Evolutionary conservation across 805 yeast species (phyloP).

Genomic region (Brettanomyces nanus): DNA sequence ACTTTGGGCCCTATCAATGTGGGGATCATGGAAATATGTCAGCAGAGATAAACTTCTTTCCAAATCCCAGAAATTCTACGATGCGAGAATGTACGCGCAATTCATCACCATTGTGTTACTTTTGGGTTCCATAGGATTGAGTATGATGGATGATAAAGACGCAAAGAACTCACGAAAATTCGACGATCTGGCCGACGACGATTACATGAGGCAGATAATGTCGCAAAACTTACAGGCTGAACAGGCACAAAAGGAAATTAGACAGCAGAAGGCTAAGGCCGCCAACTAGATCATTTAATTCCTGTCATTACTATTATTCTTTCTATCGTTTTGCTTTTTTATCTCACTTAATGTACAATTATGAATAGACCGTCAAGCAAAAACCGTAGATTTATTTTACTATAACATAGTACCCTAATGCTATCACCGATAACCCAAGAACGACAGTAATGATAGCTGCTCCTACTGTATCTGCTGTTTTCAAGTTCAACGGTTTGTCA

Average conservation of each 20-base stretch:
- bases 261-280: not conserved
- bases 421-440: conserved; percentile 31
- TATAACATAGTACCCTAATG: conserved; percentile 17
- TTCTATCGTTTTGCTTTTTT: not conserved
- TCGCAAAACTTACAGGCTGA: conserved; percentile 3
- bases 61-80: conserved; percentile 71
- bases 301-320: not conserved
- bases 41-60: conserved; percentile 70
- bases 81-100: conserved; percentile 89
- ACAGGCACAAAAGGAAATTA: conserved; percentile 10
- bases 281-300: not conserved
- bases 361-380: not conserved
- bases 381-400: conserved; percentile 1
- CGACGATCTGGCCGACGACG: conserved; percentile 2
- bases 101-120: conserved; percentile 66
- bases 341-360: not conserved
- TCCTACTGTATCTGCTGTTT: conserved; percentile 50
- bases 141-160: conserved; percentile 49
- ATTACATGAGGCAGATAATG: conserved; percentile 1
- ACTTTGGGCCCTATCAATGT: conserved; percentile 75
- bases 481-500: conserved; percentile 32
- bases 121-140: conserved; percentile 59
- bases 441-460: conserved; percentile 61
- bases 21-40: conserved; percentile 69
- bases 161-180: not conserved